phyloP scores from a whole-genome alignment of 1,284 basidiomycete genomes.

The Lignosus rhinocerotis region DNA sequence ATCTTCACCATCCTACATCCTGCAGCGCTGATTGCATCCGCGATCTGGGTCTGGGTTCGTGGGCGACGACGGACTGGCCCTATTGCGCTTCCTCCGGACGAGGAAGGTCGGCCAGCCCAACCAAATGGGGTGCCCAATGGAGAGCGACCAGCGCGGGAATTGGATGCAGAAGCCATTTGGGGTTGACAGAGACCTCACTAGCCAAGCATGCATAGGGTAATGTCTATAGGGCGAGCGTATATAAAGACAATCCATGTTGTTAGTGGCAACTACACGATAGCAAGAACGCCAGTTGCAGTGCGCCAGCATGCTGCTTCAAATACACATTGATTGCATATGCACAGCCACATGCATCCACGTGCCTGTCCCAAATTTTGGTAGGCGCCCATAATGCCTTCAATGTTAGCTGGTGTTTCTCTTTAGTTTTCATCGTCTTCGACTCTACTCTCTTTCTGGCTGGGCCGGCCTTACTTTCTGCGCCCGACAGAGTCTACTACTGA shows the following conservation, averaged over 20 bases:
- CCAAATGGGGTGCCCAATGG: slow-evolving; percentile 3
- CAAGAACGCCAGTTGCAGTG: too few relatives aligned
- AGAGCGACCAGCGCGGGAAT: slow-evolving; percentile 28
- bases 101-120: slow-evolving; percentile 11
- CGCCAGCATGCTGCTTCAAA: too few relatives aligned
- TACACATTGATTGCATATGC: neutral
- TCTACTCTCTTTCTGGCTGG: neutral
- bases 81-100: slow-evolving; percentile 48
- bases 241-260: too few relatives aligned
- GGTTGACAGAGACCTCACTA: slow-evolving; percentile 8
- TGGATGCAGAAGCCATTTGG: slow-evolving; percentile 34
- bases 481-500: too few relatives aligned
- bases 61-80: slow-evolving; percentile 31
- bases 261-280: too few relatives aligned
- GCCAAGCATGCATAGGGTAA: too few relatives aligned
- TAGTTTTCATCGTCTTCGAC: neutral
- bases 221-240: too few relatives aligned
- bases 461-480: neutral
- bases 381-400: neutral
- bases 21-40: slow-evolving; percentile 45
- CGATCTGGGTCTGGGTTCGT: slow-evolving; percentile 40
- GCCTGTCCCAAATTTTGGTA: slow-evolving; percentile 4
- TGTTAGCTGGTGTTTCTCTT: neutral
- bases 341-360: neutral
- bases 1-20: slow-evolving; percentile 64